Evolutionary conservation across 768 basidiomycete species (phyloP).

Genomic region (Pholiota conissans): DNA sequence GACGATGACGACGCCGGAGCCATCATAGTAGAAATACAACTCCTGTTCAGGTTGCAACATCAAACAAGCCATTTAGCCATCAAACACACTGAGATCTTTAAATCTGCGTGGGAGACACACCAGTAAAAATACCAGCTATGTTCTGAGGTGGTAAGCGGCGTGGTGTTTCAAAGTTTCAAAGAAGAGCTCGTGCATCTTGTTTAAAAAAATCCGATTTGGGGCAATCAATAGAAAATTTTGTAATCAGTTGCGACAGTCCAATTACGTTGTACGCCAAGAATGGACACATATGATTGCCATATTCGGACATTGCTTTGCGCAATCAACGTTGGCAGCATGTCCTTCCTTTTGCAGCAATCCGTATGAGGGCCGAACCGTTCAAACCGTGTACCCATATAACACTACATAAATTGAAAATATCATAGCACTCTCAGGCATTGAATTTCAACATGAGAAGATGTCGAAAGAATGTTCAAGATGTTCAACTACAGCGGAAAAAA

Average conservation of each 20-base stretch:
- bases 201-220: conserved; percentile 1
- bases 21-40: background rate
- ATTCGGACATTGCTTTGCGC: background rate
- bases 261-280: conserved; percentile 2
- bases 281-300: background rate
- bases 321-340: background rate
- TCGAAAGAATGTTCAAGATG: too few species aligned
- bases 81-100: too few species aligned
- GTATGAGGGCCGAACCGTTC: too few species aligned
- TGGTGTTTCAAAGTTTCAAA: background rate
- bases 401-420: background rate
- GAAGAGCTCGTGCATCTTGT: conserved; percentile 1
- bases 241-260: background rate
- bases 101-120: too few species aligned
- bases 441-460: too few species aligned
- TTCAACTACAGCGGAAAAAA: too few species aligned
- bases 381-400: too few species aligned
- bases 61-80: background rate
- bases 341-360: background rate
- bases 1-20: background rate
- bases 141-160: background rate
- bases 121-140: too few species aligned
- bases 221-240: conserved; percentile 1
- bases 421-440: background rate
- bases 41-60: too few species aligned